Evolutionary conservation across 352 stramenopile genomes (phyloP).

Genomic region (Phytophthora palmivora): DNA sequence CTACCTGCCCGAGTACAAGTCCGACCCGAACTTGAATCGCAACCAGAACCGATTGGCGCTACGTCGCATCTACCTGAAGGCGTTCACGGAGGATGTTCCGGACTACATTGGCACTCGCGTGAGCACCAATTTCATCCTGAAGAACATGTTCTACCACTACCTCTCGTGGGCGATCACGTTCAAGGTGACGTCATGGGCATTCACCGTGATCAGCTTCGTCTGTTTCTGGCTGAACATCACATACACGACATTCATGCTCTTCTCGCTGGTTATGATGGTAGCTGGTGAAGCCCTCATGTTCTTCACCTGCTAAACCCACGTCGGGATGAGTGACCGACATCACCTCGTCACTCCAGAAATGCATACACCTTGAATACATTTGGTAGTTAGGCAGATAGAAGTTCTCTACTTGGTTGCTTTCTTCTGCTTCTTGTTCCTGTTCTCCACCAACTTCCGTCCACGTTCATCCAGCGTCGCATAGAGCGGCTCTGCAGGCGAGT

Average conservation of each 20-base stretch:
- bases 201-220: constrained; percentile 45
- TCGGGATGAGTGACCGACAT: constrained; percentile 10
- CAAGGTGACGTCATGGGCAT: constrained; percentile 61
- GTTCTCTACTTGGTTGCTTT: constrained; percentile 35
- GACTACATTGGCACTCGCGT: constrained; percentile 65
- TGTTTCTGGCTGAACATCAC: constrained; percentile 64
- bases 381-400: constrained; percentile 28
- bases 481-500: constrained; percentile 67
- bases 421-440: constrained; percentile 39
- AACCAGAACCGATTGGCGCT: constrained; percentile 85
- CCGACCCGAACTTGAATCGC: constrained; percentile 71
- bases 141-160: constrained; percentile 72
- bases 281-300: constrained; percentile 78
- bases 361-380: constrained; percentile 39
- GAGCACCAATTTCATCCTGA: constrained; percentile 58
- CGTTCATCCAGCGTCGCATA: constrained; percentile 39
- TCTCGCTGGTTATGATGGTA: constrained; percentile 56
- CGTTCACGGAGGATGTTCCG: constrained; percentile 75
- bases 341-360: constrained; percentile 10
- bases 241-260: constrained; percentile 67
- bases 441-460: constrained; percentile 31
- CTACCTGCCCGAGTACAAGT: constrained; percentile 77
- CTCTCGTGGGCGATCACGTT: constrained; percentile 76
- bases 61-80: constrained; percentile 81
- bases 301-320: constrained; percentile 70